Base-by-base conservation (phyloP, 768 basidiomycete genomes). In the Russula virescens region DNA sequence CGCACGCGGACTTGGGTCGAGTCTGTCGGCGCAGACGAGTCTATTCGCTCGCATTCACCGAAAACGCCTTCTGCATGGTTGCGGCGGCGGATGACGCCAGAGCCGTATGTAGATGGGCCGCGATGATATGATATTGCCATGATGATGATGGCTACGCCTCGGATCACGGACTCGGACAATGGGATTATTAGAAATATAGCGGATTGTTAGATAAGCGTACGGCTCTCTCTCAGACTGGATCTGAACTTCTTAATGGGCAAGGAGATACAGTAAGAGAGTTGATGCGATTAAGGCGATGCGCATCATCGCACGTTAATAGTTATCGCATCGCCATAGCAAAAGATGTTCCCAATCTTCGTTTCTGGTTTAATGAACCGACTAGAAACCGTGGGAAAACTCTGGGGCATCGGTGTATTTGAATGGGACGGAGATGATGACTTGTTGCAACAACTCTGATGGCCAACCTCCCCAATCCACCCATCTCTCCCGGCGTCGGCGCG, bases 401-500 rank as follows among this genome's bases (percentile, higher is more conserved):
- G 38, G 3, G 19, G 42, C 16, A 43, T 43, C 18, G 42, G 18
- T n/a, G n/a, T 43, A 43, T 43, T 43, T 43, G 42, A 43, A 43
- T 19, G 42, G 13, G 16, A 18, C 40, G 40, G 18, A 1, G 16
- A 3, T 43, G 42, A 43, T 18, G 13, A 11, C 13, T 38, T 9
- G 13, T 14, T 11, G 6, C 28, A 14, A 9, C n/a, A 59, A 47
- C 34, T 26, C 5, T 38, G 10, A 38, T 66, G 56, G 18, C 62
- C 14, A 35, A 55, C 21, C 34, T 54, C 23, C 68, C 49, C 62
- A 63, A 26, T 64, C 69, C 47, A 60, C 74, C 75, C 43, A 69
- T 73, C 19, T 79, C 81, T 14, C 80, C 80, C 31, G 75, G 78
- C 47, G 74, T 80, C 59, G 74, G 74, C 18, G 68, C 74, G 14